These are phyloP conservation scores for Pseudogymnoascus sp. DNA, from an alignment of 2,329 filamentous ascomycete genomes.

Conservation along the genomic window DNA sequence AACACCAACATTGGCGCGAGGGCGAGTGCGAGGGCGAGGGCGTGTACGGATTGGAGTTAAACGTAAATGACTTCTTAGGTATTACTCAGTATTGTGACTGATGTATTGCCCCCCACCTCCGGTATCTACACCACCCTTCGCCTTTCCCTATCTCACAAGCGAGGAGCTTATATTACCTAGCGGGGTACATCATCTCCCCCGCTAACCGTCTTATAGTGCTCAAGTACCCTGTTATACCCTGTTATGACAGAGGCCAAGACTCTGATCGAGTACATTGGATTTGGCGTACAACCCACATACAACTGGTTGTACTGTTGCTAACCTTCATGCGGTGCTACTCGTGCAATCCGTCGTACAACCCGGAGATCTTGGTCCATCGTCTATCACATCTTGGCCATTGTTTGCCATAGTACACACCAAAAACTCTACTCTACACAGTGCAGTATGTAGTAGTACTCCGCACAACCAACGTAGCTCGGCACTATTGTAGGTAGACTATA, in stretches of 20 bases:
- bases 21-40: too few species aligned
- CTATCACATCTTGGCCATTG: neutral
- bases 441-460: too few species aligned
- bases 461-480: neutral
- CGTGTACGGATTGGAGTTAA: too few species aligned
- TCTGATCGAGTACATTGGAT: neutral
- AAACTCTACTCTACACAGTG: too few species aligned
- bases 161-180: constrained; percentile 7
- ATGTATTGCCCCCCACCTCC: constrained; percentile 5
- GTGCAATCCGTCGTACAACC: neutral
- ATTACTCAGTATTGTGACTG: constrained; percentile 8
- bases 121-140: neutral
- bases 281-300: neutral
- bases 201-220: neutral
- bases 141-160: constrained; percentile 7
- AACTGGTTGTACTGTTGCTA: neutral
- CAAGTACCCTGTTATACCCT: neutral
- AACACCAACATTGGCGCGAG: neutral
- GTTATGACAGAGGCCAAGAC: constrained; percentile 1
- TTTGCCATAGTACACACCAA: too few species aligned
- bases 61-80: neutral
- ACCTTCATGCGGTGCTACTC: neutral
- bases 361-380: neutral
- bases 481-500: neutral
- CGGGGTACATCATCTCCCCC: neutral